Evolutionary conservation across 108 stramenopile species (phyloP).

Genomic region (Discostella pseudostelligera): DNA sequence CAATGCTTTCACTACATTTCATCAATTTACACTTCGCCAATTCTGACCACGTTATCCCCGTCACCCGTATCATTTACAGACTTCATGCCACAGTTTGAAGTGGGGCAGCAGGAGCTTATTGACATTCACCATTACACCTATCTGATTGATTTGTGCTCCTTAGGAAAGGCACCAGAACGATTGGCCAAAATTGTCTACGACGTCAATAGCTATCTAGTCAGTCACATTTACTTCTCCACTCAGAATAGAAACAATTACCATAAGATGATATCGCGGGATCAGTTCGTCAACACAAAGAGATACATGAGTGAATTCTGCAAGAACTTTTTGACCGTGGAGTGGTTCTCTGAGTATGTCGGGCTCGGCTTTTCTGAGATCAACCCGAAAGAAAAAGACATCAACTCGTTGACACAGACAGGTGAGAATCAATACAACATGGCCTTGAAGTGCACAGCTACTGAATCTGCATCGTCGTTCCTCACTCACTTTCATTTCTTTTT

Average conservation of each 20-base stretch:
- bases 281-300: slow-evolving; percentile 35
- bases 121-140: slow-evolving; percentile 56
- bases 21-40: background rate
- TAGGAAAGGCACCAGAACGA: slow-evolving; percentile 26
- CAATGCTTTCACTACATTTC: background rate
- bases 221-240: slow-evolving; percentile 48
- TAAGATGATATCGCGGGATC: slow-evolving; percentile 38
- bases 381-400: slow-evolving; percentile 55
- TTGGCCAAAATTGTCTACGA: slow-evolving; percentile 34
- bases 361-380: slow-evolving; percentile 54
- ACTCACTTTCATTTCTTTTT: background rate
- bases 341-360: slow-evolving; percentile 46
- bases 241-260: slow-evolving; percentile 46
- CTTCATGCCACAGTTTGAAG: slow-evolving; percentile 58
- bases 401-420: slow-evolving; percentile 50
- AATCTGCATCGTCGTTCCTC: too few relatives aligned
- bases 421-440: too few relatives aligned
- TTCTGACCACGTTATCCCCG: background rate
- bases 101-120: slow-evolving; percentile 53
- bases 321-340: slow-evolving; percentile 41
- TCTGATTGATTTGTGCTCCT: slow-evolving; percentile 48
- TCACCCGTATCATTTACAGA: slow-evolving; percentile 16
- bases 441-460: too few relatives aligned
- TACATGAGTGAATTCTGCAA: slow-evolving; percentile 35
- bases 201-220: slow-evolving; percentile 35